Percentiles rank a stretch among this genome's conserved stretches.
phyloP scores from a whole-genome alignment of 2,329 filamentous ascomycete genomes.

The Zymoseptoria crescenta region DNA sequence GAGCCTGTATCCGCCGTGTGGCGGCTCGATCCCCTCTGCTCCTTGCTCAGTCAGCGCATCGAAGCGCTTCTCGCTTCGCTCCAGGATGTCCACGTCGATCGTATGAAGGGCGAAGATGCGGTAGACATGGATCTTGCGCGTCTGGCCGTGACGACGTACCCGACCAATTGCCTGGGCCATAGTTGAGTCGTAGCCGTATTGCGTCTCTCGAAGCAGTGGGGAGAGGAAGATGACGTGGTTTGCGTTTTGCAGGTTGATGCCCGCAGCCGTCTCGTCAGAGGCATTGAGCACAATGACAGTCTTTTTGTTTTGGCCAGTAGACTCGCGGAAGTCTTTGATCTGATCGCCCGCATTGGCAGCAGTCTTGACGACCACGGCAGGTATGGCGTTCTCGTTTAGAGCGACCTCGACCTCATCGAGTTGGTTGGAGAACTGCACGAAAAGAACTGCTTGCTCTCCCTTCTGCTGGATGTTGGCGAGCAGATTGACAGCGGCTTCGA shows the following conservation, averaged over 20 bases:
- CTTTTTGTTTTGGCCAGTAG: slow-evolving; percentile 16
- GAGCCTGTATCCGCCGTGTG: slow-evolving; percentile 6
- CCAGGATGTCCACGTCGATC: slow-evolving; percentile 42
- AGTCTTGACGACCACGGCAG: slow-evolving; percentile 32
- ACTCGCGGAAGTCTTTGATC: slow-evolving; percentile 18
- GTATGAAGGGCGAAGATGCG: slow-evolving; percentile 76
- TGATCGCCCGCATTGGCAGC: slow-evolving; percentile 12
- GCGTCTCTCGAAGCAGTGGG: slow-evolving; percentile 44
- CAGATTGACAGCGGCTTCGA: slow-evolving; percentile 40
- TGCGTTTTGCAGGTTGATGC: slow-evolving; percentile 53
- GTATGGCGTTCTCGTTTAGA: slow-evolving; percentile 27
- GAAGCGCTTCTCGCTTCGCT: slow-evolving; percentile 34
- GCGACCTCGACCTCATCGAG: slow-evolving; percentile 33
- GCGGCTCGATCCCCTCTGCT: slow-evolving; percentile 8
- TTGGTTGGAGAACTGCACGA: slow-evolving; percentile 46
- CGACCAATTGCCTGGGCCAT: slow-evolving; percentile 60
- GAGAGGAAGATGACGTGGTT: slow-evolving; percentile 59
- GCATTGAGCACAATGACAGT: slow-evolving; percentile 53
- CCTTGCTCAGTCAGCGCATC: slow-evolving; percentile 20
- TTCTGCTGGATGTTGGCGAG: slow-evolving; percentile 32
- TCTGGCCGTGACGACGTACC: slow-evolving; percentile 51
- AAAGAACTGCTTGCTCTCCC: slow-evolving; percentile 48
- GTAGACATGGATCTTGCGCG: slow-evolving; percentile 51
- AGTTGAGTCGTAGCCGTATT: slow-evolving; percentile 48
- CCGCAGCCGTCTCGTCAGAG: slow-evolving; percentile 50